Percentiles rank a stretch among this genome's conserved stretches.
Evolutionary conservation across 2,329 filamentous ascomycete species (phyloP).

Genomic region (Karstenula rhodostoma): DNA sequence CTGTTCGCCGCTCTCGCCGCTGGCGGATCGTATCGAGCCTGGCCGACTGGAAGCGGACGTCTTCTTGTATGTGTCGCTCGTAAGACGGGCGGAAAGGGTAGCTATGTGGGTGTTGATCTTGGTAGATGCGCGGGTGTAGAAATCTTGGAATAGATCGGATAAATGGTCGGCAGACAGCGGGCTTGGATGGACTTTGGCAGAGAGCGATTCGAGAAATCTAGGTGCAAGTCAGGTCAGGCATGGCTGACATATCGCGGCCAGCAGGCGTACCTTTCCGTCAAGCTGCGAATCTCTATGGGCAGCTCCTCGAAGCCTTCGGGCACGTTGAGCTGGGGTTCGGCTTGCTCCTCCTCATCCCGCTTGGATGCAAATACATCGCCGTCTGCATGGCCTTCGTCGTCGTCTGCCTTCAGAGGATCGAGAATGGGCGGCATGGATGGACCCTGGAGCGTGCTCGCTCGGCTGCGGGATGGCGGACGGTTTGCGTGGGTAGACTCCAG

Average conservation of each 20-base stretch:
- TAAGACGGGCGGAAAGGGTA: slow-evolving; percentile 76
- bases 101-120: slow-evolving; percentile 90
- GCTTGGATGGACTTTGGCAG: slow-evolving; percentile 82
- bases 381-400: slow-evolving; percentile 39
- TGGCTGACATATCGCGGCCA: not conserved
- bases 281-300: slow-evolving; percentile 89
- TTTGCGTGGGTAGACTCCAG: slow-evolving; percentile 50
- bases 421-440: slow-evolving; percentile 53
- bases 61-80: slow-evolving; percentile 67
- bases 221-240: slow-evolving; percentile 7
- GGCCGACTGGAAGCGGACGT: slow-evolving; percentile 49
- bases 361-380: slow-evolving; percentile 53
- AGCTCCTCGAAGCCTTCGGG: slow-evolving; percentile 84
- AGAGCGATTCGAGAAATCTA: slow-evolving; percentile 90
- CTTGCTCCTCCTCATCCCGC: slow-evolving; percentile 43
- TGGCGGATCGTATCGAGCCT: slow-evolving; percentile 47
- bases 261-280: slow-evolving; percentile 78
- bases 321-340: slow-evolving; percentile 43
- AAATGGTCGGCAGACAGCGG: slow-evolving; percentile 85
- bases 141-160: slow-evolving; percentile 90
- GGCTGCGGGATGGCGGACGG: slow-evolving; percentile 49
- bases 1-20: slow-evolving; percentile 61
- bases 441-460: slow-evolving; percentile 58
- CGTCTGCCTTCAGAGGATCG: slow-evolving; percentile 51
- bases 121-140: slow-evolving; percentile 81